Evolutionary conservation across 441 rosid species (phyloP), one percentile per base, ranked within the genome.

Genomic region (Populus hybrid): DNA sequence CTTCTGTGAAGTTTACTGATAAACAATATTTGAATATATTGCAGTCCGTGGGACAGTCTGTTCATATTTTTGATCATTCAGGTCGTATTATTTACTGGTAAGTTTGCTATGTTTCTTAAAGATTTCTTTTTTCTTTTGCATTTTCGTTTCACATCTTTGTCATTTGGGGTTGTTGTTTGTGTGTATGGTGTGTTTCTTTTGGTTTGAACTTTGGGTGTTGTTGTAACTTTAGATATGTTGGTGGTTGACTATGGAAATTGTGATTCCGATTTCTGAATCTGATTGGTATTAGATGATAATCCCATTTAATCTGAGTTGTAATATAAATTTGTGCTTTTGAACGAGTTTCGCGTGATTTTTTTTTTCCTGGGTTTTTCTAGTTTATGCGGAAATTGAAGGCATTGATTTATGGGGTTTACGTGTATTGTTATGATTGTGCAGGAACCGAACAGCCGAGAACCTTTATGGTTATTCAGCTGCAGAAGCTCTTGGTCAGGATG

Each of bases 21-120:
- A 86, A 78, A 24, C 97, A 94, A 78, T 94, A 87, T 87, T 85
- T 92, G 85, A 95, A 90, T 81, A 95, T 95, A 40, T 88, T 95
- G 82, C 97, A 95, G 87, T 89, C 94, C 18, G 89, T 95, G 98
- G 97, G 97, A 57, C 99, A 95, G 75, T 84, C 97, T 69, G 95
- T 95, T 84, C 97, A 95, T 82, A 92, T 93, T 71, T 83, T 86
- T 72, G 97, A 90, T 84, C 84, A 84, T 2, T 71, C 78, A 21
- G 89, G 89, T 77, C 91, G 90, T 57, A 83, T 95, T 24, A 87
- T 94, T 77, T 94, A 93, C 77, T 95, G 99, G 99, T 95, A 77
- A 90, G 90, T 78, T 28, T 34, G 65, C 77, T 20, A 70, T 86
- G 38, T 36, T 10, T 34, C 12, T 40, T 12, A 40, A 40, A 40